Conservation (phyloP, 371 early-diverging fungal species). For the Mortierella sp. region DNA sequence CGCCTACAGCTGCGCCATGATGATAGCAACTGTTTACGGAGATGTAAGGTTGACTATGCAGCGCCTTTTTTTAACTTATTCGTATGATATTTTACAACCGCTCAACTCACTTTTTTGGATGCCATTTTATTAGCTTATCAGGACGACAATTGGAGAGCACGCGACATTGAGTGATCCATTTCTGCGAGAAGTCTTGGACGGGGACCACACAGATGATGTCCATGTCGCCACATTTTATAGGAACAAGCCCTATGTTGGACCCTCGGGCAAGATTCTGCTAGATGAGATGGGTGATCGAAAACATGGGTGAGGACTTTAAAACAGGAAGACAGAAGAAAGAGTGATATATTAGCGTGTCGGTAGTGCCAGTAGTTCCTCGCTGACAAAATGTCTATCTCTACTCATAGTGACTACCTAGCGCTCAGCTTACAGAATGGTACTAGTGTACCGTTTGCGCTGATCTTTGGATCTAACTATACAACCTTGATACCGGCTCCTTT, state of each 20-base stretch:
- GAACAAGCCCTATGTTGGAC: constrained; percentile 6
- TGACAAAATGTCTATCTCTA: not conserved
- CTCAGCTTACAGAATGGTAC: constrained; percentile 15
- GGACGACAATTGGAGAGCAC: not conserved
- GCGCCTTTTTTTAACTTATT: not conserved
- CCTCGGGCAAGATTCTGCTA: constrained; percentile 27
- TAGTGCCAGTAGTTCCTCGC: not conserved
- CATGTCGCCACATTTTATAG: constrained; percentile 5
- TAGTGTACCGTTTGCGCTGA: constrained; percentile 1
- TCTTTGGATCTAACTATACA: not conserved
- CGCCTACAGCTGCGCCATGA: constrained; percentile 40
- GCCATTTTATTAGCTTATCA: not conserved
- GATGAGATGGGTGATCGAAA: constrained; percentile 25
- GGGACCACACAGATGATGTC: constrained; percentile 2
- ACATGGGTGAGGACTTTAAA: constrained; percentile 10
- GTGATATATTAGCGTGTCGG: not conserved
- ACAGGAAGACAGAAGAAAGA: not conserved
- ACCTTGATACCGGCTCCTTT: constrained; percentile 1
- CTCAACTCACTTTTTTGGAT: not conserved
- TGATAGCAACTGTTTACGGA: constrained; percentile 33
- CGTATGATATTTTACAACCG: not conserved
- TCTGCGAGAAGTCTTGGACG: constrained; percentile 14
- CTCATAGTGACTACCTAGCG: constrained; percentile 9
- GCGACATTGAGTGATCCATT: not conserved
- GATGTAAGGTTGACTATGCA: not conserved